phyloP scores from a whole-genome alignment of 2,329 filamentous ascomycete genomes.

The Beauveria medogensis region DNA sequence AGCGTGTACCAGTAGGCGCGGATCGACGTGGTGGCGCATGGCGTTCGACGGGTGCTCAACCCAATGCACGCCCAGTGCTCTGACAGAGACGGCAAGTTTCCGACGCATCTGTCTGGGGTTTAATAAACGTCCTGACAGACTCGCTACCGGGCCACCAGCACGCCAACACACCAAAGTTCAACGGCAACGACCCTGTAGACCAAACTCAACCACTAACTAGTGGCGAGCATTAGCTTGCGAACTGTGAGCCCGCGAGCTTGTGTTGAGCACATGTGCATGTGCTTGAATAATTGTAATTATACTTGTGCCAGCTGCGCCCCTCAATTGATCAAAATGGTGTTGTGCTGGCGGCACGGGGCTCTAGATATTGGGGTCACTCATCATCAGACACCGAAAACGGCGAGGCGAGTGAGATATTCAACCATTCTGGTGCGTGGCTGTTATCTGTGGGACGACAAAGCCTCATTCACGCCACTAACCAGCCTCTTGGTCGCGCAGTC shows the following conservation, averaged over 20 bases:
- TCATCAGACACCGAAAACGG: neutral
- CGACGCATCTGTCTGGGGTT: constrained; percentile 4
- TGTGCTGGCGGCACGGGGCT: neutral
- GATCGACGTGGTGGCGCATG: constrained; percentile 10
- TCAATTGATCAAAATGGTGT: neutral
- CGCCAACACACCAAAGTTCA: neutral
- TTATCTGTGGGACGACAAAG: constrained; percentile 4
- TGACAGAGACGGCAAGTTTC: constrained; percentile 8
- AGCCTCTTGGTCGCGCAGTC: neutral
- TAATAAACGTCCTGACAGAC: neutral
- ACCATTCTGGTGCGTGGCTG: neutral
- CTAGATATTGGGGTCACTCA: neutral
- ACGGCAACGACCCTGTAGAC: constrained; percentile 2
- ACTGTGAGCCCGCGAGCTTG: neutral
- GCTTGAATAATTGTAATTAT: neutral
- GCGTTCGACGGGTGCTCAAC: constrained; percentile 8
- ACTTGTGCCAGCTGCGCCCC: neutral
- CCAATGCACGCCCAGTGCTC: neutral
- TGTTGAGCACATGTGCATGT: neutral
- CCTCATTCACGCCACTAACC: constrained; percentile 1
- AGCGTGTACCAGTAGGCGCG: neutral
- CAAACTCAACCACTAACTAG: neutral
- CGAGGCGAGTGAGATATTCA: neutral
- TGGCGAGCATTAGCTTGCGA: neutral
- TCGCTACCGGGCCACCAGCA: too few relatives aligned